Base-by-base conservation (phyloP, 2,329 filamentous ascomycete species). In the Monilinia fructigena region DNA sequence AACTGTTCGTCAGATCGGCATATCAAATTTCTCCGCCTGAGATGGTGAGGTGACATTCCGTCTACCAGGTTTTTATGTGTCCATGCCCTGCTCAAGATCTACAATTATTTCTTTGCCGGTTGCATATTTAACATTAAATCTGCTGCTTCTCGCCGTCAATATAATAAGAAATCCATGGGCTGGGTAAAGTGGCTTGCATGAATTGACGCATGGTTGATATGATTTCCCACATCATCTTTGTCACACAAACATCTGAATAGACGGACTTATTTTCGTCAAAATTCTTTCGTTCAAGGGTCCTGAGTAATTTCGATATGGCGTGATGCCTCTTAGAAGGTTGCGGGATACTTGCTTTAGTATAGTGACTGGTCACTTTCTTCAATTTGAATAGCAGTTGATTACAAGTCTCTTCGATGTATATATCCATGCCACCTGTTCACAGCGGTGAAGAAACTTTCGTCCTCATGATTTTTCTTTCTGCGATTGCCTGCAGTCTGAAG, bases 121-220 rank as follows among this genome's bases (percentile, higher is more conserved):
- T 55, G 20, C 20, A 55, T 38, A 14, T 38, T 55, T 16, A 35
- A 28, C 16, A n/a, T 10, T 38, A 23, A 14, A 23, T 55, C 8
- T 40, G 20, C 53, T 55, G 20, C 31, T 40, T 1, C 31, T 55
- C n/a, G 20, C 20, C 31, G 31, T 54, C 28, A 16, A 54, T 35
- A 6, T 18, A 28, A 53, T 18, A 53, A n/a, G 28, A 35, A 35
- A 54, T 35, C 52, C 52, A 54, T 54, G 52, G 52, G 8, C 52
- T n/a, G 52, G 52, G 31, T 55, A 55, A 38, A 23, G 53, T 55
- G 53, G 53, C 53, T 55, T 55, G 53, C 31, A 55, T 55, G 53
- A 55, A 55, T 55, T 55, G 53, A 20, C 31, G 31, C 20, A 55
- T 55, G 53, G 53, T 7, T 55, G 20, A 31, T 18, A 38, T n/a